Base-by-base conservation (phyloP, 1,284 basidiomycete genomes). In the Naganishia liquefaciens region DNA sequence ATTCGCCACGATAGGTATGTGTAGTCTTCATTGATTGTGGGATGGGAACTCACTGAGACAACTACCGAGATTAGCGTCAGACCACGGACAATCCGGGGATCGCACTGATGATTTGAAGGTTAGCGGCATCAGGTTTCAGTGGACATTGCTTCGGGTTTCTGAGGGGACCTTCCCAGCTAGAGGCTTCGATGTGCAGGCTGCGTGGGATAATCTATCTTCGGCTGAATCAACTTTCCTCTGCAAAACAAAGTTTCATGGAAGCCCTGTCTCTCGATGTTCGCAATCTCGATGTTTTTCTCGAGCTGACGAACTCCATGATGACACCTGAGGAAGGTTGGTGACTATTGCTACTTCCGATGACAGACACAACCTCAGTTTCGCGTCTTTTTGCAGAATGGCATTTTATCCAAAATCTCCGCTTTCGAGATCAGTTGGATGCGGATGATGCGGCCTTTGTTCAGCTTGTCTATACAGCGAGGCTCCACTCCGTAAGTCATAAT, bases 211-310 rank as follows among this genome's bases (percentile, higher is more conserved):
- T 99, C 19, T 94, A 98, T 85, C 85, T 97, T 30, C 93, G 97
- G 70, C 82, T 97, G 13, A 94, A 93, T 69, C 88, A 93, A 7
- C 86, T 88, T 15, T 88, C 91, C 50, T 85, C 90, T 68, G 96
- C 96, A 0, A 95, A 95, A 73, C 84, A 91, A 64, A 90, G 88
- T 69, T 97, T 98, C 75, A 89, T 98, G 86, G 93, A 97, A 71
- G 94, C 96, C 0, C 83, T 99, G 17, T 85, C 88, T 0, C 82
- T 98, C 15, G 96, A 99, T 72, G 91, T 99, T 28, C 97, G 97
- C 77, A 98, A 95, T 76, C 99, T 93, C 74, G 96, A 99, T 70
- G 89, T 93, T 1, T 99, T 97, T 73, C 86, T 90, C 62, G 89
- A 94, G 68, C 84, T 99, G 6, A 83, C 98, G 23, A 88, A 87